Percentiles rank a stretch among this genome's conserved stretches.
phyloP scores from a whole-genome alignment of 345 rosid species.

The Anacardium occidentale region DNA sequence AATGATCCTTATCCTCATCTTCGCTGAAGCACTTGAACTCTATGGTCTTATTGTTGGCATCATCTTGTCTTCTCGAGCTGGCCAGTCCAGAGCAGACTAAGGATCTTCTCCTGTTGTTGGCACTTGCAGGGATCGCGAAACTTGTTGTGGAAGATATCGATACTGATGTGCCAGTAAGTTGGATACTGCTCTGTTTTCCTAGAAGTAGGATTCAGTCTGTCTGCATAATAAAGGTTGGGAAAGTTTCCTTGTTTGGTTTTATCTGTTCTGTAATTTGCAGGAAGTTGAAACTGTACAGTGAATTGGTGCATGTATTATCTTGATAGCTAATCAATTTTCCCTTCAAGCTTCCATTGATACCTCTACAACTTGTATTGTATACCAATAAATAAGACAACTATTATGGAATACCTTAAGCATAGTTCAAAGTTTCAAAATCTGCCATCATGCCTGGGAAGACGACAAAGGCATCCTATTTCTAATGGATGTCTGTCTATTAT shows the following conservation, averaged over 20 bases:
- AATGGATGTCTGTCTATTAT: too few species aligned
- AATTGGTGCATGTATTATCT: conserved; percentile 10
- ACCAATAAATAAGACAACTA: too few species aligned
- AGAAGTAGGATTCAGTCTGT: conserved; percentile 23
- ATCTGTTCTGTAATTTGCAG: conserved; percentile 21
- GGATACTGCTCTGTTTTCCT: conserved; percentile 25
- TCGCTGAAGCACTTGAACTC: conserved; percentile 85
- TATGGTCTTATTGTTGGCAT: conserved; percentile 88
- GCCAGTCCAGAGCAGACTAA: conserved; percentile 89
- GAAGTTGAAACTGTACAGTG: conserved; percentile 16
- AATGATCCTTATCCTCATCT: conserved; percentile 90
- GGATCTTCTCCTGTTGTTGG: conserved; percentile 26
- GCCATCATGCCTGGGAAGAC: too few species aligned
- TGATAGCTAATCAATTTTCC: background rate
- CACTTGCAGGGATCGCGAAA: conserved; percentile 21
- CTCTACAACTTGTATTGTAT: too few species aligned
- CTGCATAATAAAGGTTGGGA: conserved; percentile 27
- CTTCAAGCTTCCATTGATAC: background rate
- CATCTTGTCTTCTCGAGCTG: conserved; percentile 93
- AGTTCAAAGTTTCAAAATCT: too few species aligned
- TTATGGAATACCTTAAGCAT: too few species aligned
- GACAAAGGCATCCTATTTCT: too few species aligned
- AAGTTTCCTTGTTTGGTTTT: conserved; percentile 20
- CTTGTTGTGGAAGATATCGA: conserved; percentile 19
- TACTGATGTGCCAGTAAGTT: conserved; percentile 21